Conservation (phyloP, 768 basidiomycete species). For the Termitomyces sp. region DNA sequence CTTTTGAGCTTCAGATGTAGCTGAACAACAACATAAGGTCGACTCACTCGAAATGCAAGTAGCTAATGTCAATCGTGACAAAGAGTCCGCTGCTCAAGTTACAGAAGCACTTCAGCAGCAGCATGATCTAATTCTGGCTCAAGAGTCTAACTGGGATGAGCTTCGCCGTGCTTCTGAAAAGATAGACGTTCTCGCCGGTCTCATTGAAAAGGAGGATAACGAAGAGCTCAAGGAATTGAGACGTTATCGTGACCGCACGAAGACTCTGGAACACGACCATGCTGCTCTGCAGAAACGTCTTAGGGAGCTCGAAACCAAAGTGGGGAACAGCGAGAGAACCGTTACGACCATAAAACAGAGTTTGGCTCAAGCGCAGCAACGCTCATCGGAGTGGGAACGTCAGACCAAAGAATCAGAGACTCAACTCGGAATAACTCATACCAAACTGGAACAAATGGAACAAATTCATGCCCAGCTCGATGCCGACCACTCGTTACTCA, state of each 20-base stretch:
- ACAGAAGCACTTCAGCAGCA: conserved; percentile 52
- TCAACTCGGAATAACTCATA: conserved; percentile 52
- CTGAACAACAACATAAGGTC: conserved; percentile 33
- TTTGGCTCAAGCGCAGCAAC: conserved; percentile 69
- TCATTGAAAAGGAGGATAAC: conserved; percentile 58
- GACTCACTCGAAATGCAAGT: conserved; percentile 56
- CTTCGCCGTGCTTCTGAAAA: conserved; percentile 67
- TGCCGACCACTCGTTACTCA: conserved; percentile 61
- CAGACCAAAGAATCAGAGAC: conserved; percentile 67
- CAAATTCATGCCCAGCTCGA: conserved; percentile 61
- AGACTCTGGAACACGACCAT: conserved; percentile 64
- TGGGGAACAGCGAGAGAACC: conserved; percentile 55
- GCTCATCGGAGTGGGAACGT: conserved; percentile 76
- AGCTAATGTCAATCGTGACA: conserved; percentile 54
- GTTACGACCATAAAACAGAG: conserved; percentile 53
- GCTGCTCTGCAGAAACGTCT: conserved; percentile 61
- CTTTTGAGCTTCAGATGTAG: conserved; percentile 8
- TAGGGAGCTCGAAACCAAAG: conserved; percentile 65
- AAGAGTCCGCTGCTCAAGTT: conserved; percentile 47
- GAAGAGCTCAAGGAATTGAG: conserved; percentile 72
- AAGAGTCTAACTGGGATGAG: conserved; percentile 78
- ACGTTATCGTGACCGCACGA: conserved; percentile 55
- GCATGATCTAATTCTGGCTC: conserved; percentile 49
- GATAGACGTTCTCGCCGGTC: conserved; percentile 57
- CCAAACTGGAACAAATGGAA: conserved; percentile 62